phyloP scores from a whole-genome alignment of 805 yeast species.

The Metschnikowia colocasiae region DNA sequence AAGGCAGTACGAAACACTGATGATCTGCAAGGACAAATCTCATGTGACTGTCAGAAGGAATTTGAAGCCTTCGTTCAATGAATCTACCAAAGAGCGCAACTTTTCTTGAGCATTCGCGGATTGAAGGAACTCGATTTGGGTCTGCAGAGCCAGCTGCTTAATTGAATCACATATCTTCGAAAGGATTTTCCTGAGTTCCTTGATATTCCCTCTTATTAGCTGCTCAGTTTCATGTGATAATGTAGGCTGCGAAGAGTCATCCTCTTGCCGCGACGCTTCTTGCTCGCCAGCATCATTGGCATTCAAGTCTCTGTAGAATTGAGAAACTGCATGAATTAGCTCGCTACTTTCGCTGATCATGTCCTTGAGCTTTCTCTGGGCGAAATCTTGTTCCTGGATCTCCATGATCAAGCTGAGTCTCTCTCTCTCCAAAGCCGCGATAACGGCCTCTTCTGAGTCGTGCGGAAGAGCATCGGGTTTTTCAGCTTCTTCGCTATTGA shows the following conservation, averaged over 20 bases:
- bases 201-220: background rate
- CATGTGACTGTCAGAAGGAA: background rate
- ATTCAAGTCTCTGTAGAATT: conserved; percentile 21
- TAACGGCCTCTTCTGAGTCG: conserved; percentile 16
- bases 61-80: background rate
- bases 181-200: background rate
- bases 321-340: conserved; percentile 31
- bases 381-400: conserved; percentile 38
- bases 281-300: background rate
- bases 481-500: background rate
- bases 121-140: conserved; percentile 1
- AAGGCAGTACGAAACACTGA: background rate
- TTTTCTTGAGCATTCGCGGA: background rate
- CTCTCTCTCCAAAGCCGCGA: conserved; percentile 26
- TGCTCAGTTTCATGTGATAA: background rate
- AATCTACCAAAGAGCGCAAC: conserved; percentile 1
- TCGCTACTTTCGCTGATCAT: conserved; percentile 33
- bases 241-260: background rate
- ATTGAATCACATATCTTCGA: conserved; percentile 1
- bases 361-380: conserved; percentile 29
- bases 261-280: background rate
- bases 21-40: background rate
- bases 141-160: conserved; percentile 2
- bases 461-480: background rate
- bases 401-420: conserved; percentile 33